phyloP scores from a whole-genome alignment of 768 basidiomycete genomes.

The Russula emetica region DNA sequence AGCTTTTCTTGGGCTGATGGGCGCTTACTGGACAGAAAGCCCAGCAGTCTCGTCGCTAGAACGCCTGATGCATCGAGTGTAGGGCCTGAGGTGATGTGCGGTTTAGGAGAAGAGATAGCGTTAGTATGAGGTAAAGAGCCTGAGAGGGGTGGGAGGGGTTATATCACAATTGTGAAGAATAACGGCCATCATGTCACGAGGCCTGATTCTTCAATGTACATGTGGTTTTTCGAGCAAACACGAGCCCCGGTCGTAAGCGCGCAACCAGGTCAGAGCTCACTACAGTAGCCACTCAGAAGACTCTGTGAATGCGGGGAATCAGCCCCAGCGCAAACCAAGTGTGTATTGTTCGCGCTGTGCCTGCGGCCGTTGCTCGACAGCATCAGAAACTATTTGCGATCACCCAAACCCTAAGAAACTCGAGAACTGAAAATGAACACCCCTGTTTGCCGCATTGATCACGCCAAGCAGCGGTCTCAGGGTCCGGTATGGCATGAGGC shows the following conservation, averaged over 20 bases:
- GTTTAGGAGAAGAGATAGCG: not conserved
- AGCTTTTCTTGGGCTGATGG: not conserved
- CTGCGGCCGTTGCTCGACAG: not conserved
- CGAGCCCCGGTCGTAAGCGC: not conserved
- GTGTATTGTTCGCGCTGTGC: not conserved
- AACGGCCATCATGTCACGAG: not conserved
- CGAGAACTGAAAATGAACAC: too few relatives aligned
- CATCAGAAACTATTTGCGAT: too few relatives aligned
- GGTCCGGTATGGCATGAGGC: too few relatives aligned
- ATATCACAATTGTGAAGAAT: not conserved
- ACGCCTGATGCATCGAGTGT: conserved; percentile 15
- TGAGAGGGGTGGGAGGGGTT: not conserved
- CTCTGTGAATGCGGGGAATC: not conserved
- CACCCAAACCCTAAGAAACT: too few relatives aligned
- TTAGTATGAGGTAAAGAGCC: too few relatives aligned
- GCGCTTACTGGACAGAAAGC: not conserved
- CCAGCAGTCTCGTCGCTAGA: conserved; percentile 6
- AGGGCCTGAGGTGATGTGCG: not conserved
- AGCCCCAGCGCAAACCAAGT: not conserved
- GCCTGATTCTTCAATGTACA: not conserved
- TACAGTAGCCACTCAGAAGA: not conserved
- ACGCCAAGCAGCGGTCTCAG: too few relatives aligned
- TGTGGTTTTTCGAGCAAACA: not conserved
- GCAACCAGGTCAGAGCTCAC: not conserved
- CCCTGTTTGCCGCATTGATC: too few relatives aligned